Evolutionary conservation across 305 asterid species (phyloP), one percentile per base, ranked within the genome.

Genomic region (Rubia occidens): DNA sequence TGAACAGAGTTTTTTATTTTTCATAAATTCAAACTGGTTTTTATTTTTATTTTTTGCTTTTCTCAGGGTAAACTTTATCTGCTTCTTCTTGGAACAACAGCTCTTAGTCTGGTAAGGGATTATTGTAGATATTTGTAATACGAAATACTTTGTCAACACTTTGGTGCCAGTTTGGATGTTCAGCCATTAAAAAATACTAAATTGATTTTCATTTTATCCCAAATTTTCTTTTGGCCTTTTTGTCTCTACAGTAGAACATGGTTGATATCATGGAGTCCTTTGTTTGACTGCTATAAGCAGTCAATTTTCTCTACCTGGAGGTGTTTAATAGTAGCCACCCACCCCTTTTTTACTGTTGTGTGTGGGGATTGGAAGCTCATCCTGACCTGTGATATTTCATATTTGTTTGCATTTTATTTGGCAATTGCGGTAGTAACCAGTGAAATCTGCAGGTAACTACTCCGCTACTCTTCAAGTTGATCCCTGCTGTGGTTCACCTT

Each of bases 61-160:
- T 71, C 73, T 68, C 84, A 95, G 98, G 98, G 96, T 35, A 95
- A 91, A 79, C 89, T 95, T 71, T 95, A 95, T 81, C 83, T 91
- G 71, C 90, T 95, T 80, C 98, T 95, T 60, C 96, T 95, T 68
- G 99, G 99, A 80, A 91, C 98, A 20, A 95, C 99, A 67, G 97
- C 99, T 69, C 96, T 95, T 81, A 95, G 99, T 79, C 90, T 95
- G 97, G 99, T 95, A 86, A 24, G 68, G 51, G 55, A 64, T 59
- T 40, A 24, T 78, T 65, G 43, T 51, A 8, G 21, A 4, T 60
- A 49, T 21, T 65, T 39, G 39, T 18, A 13, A 29, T 51, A 11
- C 13, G 8, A 10, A 11, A 67, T 26, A 17, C 37, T 10, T 67
- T 42, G 32, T 3, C 4, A 2, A 20, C 32, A 21, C 69, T 51